Conservation (phyloP, 371 early-diverging fungal genomes). For the Gilbertella persicaria region DNA sequence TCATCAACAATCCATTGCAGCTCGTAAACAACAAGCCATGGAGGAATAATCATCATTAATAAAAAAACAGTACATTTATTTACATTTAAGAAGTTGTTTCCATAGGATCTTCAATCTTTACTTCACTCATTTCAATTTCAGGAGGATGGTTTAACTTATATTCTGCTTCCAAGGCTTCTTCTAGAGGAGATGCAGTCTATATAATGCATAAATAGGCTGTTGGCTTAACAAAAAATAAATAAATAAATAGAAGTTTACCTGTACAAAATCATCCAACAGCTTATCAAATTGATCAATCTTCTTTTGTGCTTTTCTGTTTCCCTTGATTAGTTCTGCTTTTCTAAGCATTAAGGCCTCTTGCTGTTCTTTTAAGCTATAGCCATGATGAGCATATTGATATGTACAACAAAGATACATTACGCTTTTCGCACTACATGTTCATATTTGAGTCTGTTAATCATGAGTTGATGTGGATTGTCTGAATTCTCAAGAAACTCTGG, state of each 20-base stretch:
- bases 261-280: constrained; percentile 43
- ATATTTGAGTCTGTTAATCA: constrained; percentile 50
- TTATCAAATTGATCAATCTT: constrained; percentile 47
- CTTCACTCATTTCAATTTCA: constrained; percentile 2
- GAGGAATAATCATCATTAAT: constrained; percentile 9
- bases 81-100: constrained; percentile 17
- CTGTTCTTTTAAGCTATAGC: constrained; percentile 38
- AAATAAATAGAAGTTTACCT: constrained; percentile 19
- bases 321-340: constrained; percentile 40
- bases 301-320: constrained; percentile 43
- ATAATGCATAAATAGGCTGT: neutral
- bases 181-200: constrained; percentile 27
- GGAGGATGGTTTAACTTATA: neutral
- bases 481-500: constrained; percentile 28
- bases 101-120: constrained; percentile 10
- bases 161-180: constrained; percentile 23
- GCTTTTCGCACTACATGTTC: constrained; percentile 40
- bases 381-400: neutral
- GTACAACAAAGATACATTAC: constrained; percentile 30
- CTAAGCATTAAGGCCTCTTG: constrained; percentile 37
- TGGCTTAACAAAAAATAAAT: neutral
- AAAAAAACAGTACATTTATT: neutral
- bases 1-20: constrained; percentile 40
- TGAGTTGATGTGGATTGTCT: constrained; percentile 39
- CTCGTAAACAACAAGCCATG: constrained; percentile 18